Evolutionary conservation across 805 yeast genomes (phyloP), one percentile per base, ranked within the genome.

Genomic region (Zygosaccharomyces kombuchaensis): DNA sequence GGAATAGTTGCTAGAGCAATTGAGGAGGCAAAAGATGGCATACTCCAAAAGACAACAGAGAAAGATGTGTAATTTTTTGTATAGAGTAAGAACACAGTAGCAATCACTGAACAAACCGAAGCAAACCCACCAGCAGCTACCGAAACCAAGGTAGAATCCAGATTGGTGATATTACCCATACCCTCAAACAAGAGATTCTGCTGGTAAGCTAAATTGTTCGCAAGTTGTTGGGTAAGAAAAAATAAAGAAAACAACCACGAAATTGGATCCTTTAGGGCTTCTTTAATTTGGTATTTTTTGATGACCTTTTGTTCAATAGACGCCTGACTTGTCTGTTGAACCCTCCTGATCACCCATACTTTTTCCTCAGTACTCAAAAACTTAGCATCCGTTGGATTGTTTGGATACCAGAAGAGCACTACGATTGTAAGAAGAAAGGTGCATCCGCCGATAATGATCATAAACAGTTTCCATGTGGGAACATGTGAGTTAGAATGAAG

Each of bases 401-500:
- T 70, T 34, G 86, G 87, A 54, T 77, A 80, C 16, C 69, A 41
- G 47, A 69, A 68, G 42, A 61, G 56, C 3, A 72, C 58, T 4
- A 66, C 37, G 2, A 68, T 35, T 2, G 72, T 58, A 30, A 71
- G 48, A 16, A 73, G 21, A 17, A 79, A 64, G 0, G 85, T 77
- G 34, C 77, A 58, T 10, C 78, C 74, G 40, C 85, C 87, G 44
- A 76, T 70, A 40, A 80, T 74, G 27, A 81, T 72, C 62, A 73
- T 75, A 45, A 80, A 72, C 13, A 81, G 57, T 53, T 76, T 74
- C 84, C 86, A 82, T 9, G 66, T 49, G 19, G 67, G 57, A 21
- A 68, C 56, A 6, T 52, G 9, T 0, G 64, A 32, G 17, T 59
- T 38, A 9, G 50, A 51, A 43, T 59, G 60, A 6, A 69, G 37